Percentiles rank a stretch among this genome's conserved stretches.
Conservation (phyloP, 2,329 filamentous ascomycete genomes). For the Microcyclospora pomicola region DNA sequence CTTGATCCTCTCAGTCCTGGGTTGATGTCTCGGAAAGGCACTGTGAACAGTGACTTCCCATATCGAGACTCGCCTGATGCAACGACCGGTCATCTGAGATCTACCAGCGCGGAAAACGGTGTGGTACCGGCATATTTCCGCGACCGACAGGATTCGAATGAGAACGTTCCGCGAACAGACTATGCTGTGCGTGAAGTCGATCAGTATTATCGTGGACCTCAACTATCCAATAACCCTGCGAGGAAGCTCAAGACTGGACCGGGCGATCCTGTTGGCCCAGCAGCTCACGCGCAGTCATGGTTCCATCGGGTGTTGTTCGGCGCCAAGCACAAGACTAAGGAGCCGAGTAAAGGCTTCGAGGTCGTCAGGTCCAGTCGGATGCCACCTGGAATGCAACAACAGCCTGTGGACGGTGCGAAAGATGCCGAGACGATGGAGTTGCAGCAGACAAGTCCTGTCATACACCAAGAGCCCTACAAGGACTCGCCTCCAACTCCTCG, state of each 20-base stretch:
- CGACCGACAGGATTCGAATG: slow-evolving; percentile 38
- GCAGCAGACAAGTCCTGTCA: slow-evolving; percentile 16
- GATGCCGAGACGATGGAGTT: slow-evolving; percentile 19
- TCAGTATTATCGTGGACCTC: slow-evolving; percentile 89
- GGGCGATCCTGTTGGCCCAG: slow-evolving; percentile 82
- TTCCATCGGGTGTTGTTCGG: slow-evolving; percentile 50
- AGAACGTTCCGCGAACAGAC: slow-evolving; percentile 48
- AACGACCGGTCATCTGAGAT: slow-evolving; percentile 17
- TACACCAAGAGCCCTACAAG: slow-evolving; percentile 20
- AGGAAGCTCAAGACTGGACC: slow-evolving; percentile 85
- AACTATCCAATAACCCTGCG: slow-evolving; percentile 65
- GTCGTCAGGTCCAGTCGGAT: slow-evolving; percentile 83
- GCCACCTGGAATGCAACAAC: slow-evolving; percentile 53
- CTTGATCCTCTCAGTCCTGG: slow-evolving; percentile 34
- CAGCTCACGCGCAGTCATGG: slow-evolving; percentile 82
- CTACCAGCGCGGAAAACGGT: slow-evolving; percentile 9
- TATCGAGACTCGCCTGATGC: slow-evolving; percentile 31
- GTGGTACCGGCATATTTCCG: slow-evolving; percentile 42
- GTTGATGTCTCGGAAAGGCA: slow-evolving; percentile 31
- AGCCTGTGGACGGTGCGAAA: slow-evolving; percentile 46
- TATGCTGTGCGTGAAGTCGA: slow-evolving; percentile 92
- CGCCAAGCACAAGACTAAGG: slow-evolving; percentile 60
- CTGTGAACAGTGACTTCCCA: slow-evolving; percentile 26
- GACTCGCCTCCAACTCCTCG: slow-evolving; percentile 6
- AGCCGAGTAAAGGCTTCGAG: slow-evolving; percentile 86